Conservation (phyloP, 192 early-diverging fungal species). For the Rhizoclosmatium globosum region DNA sequence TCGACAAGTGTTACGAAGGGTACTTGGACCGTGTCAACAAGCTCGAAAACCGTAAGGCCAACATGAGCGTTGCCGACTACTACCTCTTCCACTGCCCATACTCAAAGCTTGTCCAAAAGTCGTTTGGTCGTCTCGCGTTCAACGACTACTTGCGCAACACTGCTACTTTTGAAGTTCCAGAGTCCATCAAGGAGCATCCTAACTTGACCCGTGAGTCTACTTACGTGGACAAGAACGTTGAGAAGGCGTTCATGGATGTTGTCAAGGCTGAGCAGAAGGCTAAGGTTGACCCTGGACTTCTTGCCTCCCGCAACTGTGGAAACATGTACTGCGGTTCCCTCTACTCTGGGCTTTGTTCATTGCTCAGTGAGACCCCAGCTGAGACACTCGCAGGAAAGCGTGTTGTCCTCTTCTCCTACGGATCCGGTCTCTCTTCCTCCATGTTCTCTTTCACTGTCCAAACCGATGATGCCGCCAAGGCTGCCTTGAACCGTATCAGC, state of each 20-base stretch:
- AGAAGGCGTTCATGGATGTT: constrained; percentile 87
- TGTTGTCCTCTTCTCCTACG: constrained; percentile 92
- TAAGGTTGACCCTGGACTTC: constrained; percentile 81
- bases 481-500: constrained; percentile 31
- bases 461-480: constrained; percentile 68
- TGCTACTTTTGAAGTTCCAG: constrained; percentile 43
- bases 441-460: constrained; percentile 91
- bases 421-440: constrained; percentile 93
- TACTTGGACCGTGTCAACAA: constrained; percentile 69
- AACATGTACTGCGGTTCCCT: constrained; percentile 91
- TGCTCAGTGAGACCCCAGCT: constrained; percentile 77
- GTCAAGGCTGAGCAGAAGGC: constrained; percentile 77
- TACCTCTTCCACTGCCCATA: constrained; percentile 96
- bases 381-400: constrained; percentile 84
- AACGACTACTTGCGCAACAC: constrained; percentile 91
- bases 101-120: constrained; percentile 97
- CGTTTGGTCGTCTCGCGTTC: constrained; percentile 87
- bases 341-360: constrained; percentile 77
- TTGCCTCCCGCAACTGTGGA: constrained; percentile 89
- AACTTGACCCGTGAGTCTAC: constrained; percentile 73
- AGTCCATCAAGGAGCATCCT: constrained; percentile 63
- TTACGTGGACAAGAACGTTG: constrained; percentile 86
- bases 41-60: constrained; percentile 46
- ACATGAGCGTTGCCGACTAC: constrained; percentile 77
- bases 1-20: constrained; percentile 87